phyloP scores from a whole-genome alignment of 305 asterid species.

The Solanum chacoense region DNA sequence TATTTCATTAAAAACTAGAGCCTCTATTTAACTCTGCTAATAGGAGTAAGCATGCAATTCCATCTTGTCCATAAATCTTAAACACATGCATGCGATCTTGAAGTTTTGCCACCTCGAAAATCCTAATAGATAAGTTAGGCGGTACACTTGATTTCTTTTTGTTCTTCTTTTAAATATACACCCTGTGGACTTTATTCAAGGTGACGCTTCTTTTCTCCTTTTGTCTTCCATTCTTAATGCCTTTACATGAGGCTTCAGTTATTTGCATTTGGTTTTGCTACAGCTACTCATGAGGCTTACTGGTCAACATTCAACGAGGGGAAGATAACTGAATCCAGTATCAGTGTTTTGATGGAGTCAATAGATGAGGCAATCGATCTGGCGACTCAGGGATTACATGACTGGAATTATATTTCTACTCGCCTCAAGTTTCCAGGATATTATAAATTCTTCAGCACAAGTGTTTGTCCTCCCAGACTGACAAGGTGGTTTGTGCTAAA shows the following conservation, averaged over 20 bases:
- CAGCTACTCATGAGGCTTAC: constrained; percentile 1
- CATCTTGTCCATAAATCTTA: neutral
- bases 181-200: neutral
- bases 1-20: neutral
- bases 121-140: neutral
- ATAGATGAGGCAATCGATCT: neutral
- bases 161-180: neutral
- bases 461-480: neutral
- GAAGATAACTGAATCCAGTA: neutral
- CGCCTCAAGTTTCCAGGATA: neutral
- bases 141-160: neutral
- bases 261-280: neutral
- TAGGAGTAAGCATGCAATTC: neutral
- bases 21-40: neutral
- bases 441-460: neutral
- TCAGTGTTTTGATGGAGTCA: neutral
- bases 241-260: neutral
- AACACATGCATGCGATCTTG: neutral
- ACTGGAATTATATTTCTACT: constrained; percentile 2
- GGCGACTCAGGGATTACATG: neutral
- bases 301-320: constrained; percentile 1
- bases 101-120: neutral
- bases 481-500: neutral
- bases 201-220: neutral
- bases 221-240: neutral